Evolutionary conservation across 768 basidiomycete genomes (phyloP).

Genomic region (Amanita rimosa): DNA sequence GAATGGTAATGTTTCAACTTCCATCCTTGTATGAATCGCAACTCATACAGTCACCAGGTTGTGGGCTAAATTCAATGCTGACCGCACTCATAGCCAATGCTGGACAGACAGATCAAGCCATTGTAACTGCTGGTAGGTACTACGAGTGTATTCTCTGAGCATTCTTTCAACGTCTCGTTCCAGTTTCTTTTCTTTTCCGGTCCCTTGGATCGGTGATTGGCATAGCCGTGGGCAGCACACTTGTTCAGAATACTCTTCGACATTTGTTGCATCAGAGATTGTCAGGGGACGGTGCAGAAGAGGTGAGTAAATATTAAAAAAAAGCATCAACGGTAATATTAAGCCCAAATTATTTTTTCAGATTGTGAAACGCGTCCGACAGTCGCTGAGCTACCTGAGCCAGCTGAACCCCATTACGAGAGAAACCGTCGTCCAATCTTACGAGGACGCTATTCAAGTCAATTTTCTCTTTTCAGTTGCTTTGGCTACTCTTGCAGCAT

Average conservation of each 20-base stretch:
- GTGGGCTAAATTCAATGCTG: constrained; percentile 43
- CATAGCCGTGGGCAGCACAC: constrained; percentile 42
- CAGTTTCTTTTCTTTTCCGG: constrained; percentile 59
- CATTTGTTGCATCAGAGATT: constrained; percentile 29
- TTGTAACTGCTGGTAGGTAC: constrained; percentile 46
- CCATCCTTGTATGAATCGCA: too few relatives aligned
- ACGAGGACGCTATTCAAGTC: constrained; percentile 33
- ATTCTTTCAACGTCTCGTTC: neutral
- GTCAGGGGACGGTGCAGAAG: constrained; percentile 35
- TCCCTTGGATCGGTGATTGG: constrained; percentile 50
- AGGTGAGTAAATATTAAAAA: constrained; percentile 28
- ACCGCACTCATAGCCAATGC: constrained; percentile 56
- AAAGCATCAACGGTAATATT: neutral
- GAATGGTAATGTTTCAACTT: constrained; percentile 21
- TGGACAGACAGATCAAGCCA: constrained; percentile 48
- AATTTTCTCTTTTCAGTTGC: constrained; percentile 36
- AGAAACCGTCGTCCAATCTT: constrained; percentile 26
- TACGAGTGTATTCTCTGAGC: neutral
- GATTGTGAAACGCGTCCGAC: constrained; percentile 38
- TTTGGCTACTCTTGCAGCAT: constrained; percentile 27
- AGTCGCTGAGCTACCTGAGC: constrained; percentile 36
- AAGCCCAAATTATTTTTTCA: constrained; percentile 9
- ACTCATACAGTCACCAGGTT: constrained; percentile 19
- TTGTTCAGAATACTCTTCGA: constrained; percentile 43
- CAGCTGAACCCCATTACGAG: constrained; percentile 26